phyloP scores from a whole-genome alignment of 2,329 filamentous ascomycete genomes.

The Escovopsis sp. region DNA sequence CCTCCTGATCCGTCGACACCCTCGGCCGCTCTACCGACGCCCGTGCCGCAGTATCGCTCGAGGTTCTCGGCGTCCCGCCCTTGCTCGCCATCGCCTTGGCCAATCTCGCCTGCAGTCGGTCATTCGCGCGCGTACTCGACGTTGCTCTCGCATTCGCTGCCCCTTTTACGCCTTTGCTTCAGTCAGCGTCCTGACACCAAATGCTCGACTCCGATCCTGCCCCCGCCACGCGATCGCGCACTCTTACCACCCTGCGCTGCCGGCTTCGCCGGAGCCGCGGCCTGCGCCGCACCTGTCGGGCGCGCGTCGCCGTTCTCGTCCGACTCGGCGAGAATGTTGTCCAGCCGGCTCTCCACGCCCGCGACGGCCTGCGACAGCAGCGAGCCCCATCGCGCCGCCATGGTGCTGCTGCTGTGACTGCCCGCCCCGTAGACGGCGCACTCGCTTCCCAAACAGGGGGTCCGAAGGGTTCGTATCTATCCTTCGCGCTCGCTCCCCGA shows the following conservation, averaged over 20 bases:
- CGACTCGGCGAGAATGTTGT: conserved; percentile 78
- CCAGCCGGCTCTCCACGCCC: conserved; percentile 82
- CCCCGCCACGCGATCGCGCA: not conserved
- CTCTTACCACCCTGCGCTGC: conserved; percentile 11
- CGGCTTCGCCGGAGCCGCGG: conserved; percentile 10
- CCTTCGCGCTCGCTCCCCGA: no score
- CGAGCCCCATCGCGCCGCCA: conserved; percentile 52
- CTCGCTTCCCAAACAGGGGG: not conserved
- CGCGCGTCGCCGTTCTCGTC: conserved; percentile 20
- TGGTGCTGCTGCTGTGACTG: conserved; percentile 31
- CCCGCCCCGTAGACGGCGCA: not conserved
- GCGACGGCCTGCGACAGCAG: conserved; percentile 84
- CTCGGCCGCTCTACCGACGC: conserved; percentile 16
- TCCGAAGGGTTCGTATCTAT: no score
- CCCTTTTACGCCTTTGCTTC: no score
- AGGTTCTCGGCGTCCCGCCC: conserved; percentile 27
- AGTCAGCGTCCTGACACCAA: no score
- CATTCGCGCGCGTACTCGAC: conserved; percentile 37
- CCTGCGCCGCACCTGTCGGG: not conserved
- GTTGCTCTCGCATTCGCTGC: conserved; percentile 45
- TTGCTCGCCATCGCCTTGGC: conserved; percentile 76
- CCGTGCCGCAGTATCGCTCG: conserved; percentile 19
- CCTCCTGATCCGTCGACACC: conserved; percentile 12
- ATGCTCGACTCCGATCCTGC: no score
- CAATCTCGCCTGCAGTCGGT: conserved; percentile 76